Conservation (phyloP, 2,329 filamentous ascomycete genomes). For the Leptographium flavum region DNA sequence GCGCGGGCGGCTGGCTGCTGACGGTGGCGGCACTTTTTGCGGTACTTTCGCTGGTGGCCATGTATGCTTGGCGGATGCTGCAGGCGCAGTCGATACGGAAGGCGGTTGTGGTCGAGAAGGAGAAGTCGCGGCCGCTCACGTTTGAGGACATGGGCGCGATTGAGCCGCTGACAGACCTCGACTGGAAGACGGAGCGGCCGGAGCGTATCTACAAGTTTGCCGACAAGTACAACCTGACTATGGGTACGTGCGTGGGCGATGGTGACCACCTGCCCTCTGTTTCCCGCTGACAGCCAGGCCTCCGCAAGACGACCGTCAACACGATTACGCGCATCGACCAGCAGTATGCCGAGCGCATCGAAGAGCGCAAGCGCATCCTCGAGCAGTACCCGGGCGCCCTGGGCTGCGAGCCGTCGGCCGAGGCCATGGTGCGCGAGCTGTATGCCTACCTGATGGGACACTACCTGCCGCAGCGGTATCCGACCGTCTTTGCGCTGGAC, state of each 20-base stretch:
- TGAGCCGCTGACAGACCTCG: constrained; percentile 2
- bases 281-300: background rate
- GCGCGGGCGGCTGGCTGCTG: too few relatives aligned
- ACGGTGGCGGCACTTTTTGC: too few relatives aligned
- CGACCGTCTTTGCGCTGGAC: constrained; percentile 1
- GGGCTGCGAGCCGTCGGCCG: constrained; percentile 3
- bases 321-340: constrained; percentile 8
- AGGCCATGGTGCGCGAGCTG: constrained; percentile 8
- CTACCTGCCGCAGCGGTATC: constrained; percentile 7
- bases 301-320: constrained; percentile 7
- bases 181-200: constrained; percentile 2
- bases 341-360: constrained; percentile 8
- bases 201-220: constrained; percentile 9
- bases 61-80: too few relatives aligned
- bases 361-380: constrained; percentile 6
- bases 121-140: too few relatives aligned
- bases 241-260: constrained; percentile 2
- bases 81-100: too few relatives aligned
- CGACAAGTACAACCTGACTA: constrained; percentile 9
- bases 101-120: too few relatives aligned
- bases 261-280: background rate
- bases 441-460: constrained; percentile 6
- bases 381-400: constrained; percentile 5
- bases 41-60: too few relatives aligned
- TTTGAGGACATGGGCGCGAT: too few relatives aligned